Base-by-base conservation (phyloP, 768 basidiomycete genomes). In the Tylopilus rubrobrunneus region DNA sequence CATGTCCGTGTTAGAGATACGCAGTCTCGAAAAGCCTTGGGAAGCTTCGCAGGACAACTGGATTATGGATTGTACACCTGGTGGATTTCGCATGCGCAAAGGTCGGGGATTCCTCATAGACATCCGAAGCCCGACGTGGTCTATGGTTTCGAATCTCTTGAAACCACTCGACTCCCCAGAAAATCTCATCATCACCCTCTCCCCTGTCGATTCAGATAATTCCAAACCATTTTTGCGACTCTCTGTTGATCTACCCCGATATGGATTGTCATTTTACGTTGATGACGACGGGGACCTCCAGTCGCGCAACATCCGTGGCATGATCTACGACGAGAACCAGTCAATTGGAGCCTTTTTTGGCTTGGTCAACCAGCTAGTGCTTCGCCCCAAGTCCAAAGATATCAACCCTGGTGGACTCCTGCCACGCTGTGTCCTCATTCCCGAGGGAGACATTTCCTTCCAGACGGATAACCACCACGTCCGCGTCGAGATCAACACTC, bases 281-380 rank as follows among this genome's bases (percentile, higher is more conserved):
- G 67, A 72, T 34, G 45, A 63, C 2, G 62, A 61, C 4, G 60
- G 63, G 23, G 59, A 67, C 25, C 59, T 81, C 34, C 72, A 76
- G 50, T 79, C 73, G 31, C 65, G 57, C 15, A 77, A 76, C 34
- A 65, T 78, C 34, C 71, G 71, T 14, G 68, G 63, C 19, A 78
- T 77, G 69, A 61, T 75, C n/a, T 65, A 81, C 14, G 76, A 79
- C 48, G 4, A 48, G 1, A 48, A 64, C 28, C 80, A 80, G 53
- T 76, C 71, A 1, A 64, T 63, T 1, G 76, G 77, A 1, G 73
- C 76, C 1, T 62, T 82, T 63, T 69, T 78, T 37, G 81, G 80
- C 21, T 57, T 82, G 34, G 34, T 46, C 29, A 74, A 64, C 25
- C 71, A 64, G 34, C 72, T 78, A 17, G 67, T 81, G 6, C 69